Evolutionary conservation across 495 filamentous ascomycete species (phyloP), one percentile per base, ranked within the genome.

Genomic region (Hyaloscypha finlandica): DNA sequence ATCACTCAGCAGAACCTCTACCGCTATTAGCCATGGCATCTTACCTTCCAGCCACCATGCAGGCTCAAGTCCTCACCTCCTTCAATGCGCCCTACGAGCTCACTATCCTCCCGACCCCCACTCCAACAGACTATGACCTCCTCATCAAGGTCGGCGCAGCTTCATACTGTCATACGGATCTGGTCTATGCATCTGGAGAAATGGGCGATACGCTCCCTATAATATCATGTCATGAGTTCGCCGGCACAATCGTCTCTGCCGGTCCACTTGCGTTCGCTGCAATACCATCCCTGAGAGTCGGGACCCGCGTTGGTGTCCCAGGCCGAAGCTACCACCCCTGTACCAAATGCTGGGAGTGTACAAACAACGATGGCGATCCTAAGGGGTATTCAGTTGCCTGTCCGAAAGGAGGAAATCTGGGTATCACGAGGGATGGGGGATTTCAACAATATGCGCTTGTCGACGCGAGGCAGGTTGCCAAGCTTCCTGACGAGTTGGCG

Each of bases 121-220:
- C 80, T 8, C 85, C 84, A 31, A 63, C 61, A 11, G 62, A 71
- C 8, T 70, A 82, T 63, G 85, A 87, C 66, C 68, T 88, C 12
- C 82, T 86, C 57, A 77, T 88, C 70, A 84, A 84, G 73, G 76
- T 85, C 62, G 83, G 78, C 55, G 84, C 83, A 16, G 85, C 84
- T 37, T 84, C 81, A 20, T 78, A 84, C 73, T 88, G 85, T 78
- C 85, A 89, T 75, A 86, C 86, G 6, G 86, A 88, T 73, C 66
- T 71, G 64, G 85, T 86, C 77, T 79, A 83, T 51, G 71, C 68
- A 53, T 70, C 75, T 2, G 82, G 86, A 65, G 57, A 75, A 48
- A 68, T 68, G 35, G 73, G 77, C 20, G 65, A 67, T 1, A 59
- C 66, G 19, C 76, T 87, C 8, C 84, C 85, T 0, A 75, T 75